A percentile compares a stretch with the other conserved stretches of the same genome.
Conservation (phyloP, 352 stramenopile species). For the Halophytophthora batemanensis region DNA sequence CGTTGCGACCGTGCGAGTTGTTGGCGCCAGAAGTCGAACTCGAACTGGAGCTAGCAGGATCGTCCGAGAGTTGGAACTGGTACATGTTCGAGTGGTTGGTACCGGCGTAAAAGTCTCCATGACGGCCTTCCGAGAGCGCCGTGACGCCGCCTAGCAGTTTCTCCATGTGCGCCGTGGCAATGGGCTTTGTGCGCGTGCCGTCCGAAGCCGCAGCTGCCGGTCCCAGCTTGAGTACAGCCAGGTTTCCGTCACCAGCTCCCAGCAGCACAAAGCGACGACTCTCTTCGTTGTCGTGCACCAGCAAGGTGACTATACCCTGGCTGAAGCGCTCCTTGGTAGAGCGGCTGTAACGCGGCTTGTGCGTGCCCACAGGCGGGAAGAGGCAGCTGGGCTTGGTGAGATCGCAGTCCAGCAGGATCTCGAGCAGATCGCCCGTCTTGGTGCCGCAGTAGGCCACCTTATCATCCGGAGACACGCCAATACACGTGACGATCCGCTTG, state of each 20-base stretch:
- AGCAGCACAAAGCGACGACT: conserved; percentile 83
- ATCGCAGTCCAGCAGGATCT: conserved; percentile 94
- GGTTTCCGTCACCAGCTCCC: conserved; percentile 89
- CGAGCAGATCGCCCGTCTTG: conserved; percentile 94
- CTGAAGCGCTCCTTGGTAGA: conserved; percentile 92
- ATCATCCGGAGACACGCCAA: conserved; percentile 92
- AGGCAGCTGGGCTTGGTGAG: conserved; percentile 88
- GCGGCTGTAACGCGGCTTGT: conserved; percentile 86
- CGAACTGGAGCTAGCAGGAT: conserved; percentile 8
- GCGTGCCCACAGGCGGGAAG: conserved; percentile 67
- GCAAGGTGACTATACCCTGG: conserved; percentile 84
- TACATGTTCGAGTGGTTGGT: conserved; percentile 96
- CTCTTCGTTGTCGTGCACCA: conserved; percentile 91
- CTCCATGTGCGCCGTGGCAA: conserved; percentile 61
- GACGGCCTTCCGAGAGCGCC: conserved; percentile 81
- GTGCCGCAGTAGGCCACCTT: conserved; percentile 93
- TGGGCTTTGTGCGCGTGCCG: conserved; percentile 40
- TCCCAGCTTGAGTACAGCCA: conserved; percentile 52
- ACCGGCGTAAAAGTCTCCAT: conserved; percentile 88
- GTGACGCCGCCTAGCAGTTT: conserved; percentile 91
- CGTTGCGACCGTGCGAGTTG: conserved; percentile 15
- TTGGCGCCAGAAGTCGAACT: conserved; percentile 11
- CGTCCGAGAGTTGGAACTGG: conserved; percentile 63
- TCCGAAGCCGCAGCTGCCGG: conserved; percentile 44
- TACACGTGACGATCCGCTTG: conserved; percentile 91